These are phyloP conservation scores for Talaromyces rugulosus DNA, from an alignment of 2,329 filamentous ascomycete species.

Conservation along the genomic window DNA sequence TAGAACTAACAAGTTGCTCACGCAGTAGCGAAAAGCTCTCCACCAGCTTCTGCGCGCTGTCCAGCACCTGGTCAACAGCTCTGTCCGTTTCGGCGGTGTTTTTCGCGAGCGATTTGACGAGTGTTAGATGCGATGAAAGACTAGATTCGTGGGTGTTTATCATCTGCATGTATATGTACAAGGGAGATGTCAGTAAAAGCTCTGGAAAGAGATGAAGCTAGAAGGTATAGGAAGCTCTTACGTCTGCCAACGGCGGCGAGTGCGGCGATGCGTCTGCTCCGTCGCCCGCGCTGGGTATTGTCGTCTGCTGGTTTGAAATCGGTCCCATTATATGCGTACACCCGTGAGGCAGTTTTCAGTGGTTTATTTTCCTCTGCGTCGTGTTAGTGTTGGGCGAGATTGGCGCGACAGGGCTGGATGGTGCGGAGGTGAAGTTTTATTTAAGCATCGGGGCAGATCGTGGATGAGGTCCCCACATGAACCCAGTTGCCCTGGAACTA, in stretches of 20 bases:
- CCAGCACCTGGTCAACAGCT: conserved; percentile 33
- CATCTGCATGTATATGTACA: background rate
- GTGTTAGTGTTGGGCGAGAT: background rate
- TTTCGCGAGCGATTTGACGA: conserved; percentile 31
- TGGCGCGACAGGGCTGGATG: background rate
- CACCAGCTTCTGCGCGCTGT: conserved; percentile 35
- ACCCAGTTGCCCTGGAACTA: background rate
- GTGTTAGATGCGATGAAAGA: conserved; percentile 35
- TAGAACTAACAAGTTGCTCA: conserved; percentile 30
- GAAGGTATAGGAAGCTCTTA: background rate
- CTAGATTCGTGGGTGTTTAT: conserved; percentile 24
- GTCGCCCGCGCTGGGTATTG: background rate
- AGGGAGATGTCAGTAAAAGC: background rate
- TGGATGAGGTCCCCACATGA: background rate
- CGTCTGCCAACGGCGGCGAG: background rate
- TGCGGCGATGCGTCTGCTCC: background rate
- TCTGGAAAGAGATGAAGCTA: background rate
- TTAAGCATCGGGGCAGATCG: background rate
- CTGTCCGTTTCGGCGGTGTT: conserved; percentile 25
- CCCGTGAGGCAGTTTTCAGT: background rate
- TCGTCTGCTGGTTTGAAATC: background rate
- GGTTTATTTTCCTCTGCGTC: background rate
- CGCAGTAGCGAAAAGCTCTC: conserved; percentile 31
- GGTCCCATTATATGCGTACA: background rate
- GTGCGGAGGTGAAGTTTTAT: background rate